Base-by-base conservation (phyloP, 495 filamentous ascomycete genomes). In the Aspergillus nidulans region DNA sequence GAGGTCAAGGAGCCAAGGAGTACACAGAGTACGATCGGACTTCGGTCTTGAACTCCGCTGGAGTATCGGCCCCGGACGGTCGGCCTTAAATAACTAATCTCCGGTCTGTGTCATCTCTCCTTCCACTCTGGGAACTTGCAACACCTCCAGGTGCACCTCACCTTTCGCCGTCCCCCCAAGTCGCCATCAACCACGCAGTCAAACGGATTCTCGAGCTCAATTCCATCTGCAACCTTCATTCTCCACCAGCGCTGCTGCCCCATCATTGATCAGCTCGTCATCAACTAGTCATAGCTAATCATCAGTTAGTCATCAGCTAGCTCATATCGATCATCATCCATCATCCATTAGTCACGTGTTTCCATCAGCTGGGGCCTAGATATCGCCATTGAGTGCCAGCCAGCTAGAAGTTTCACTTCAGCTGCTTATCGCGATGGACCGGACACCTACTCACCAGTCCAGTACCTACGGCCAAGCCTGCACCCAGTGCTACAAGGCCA, bases 401-500 rank as follows among this genome's bases (percentile, higher is more conserved):
- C 26, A 28, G 26, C 4, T 4, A 28, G 4, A 28, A 9, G 26
- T 4, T 28, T 9, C 4, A 4, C 26, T 4, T 9, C 26, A 28
- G 26, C 26, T 9, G 26, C 4, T n/a, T 28, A 28, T 4, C 26
- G 9, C 2, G 8, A 34, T 34, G 30, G 30, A 34, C 9, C 4
- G 30, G 15, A 34, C 30, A 6, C 30, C 30, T 13, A 10, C 30
- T 12, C 30, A 34, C 15, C 47, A 25, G 46, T 45, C 51, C 16
- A 63, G 61, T 51, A 57, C 59, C 12, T 66, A 69, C 52, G 66
- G 63, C 43, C 57, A 61, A 32, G 63, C 66, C 34, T 69, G 66
- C 43, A 69, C 47, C 25, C 61, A 61, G 25, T 69, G 66, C 41
- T 64, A 58, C 53, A 66, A 66, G 59, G 66, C 66, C 26, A 69